Base-by-base conservation (phyloP, 257 asterid species). In the Primulina tabacum region DNA sequence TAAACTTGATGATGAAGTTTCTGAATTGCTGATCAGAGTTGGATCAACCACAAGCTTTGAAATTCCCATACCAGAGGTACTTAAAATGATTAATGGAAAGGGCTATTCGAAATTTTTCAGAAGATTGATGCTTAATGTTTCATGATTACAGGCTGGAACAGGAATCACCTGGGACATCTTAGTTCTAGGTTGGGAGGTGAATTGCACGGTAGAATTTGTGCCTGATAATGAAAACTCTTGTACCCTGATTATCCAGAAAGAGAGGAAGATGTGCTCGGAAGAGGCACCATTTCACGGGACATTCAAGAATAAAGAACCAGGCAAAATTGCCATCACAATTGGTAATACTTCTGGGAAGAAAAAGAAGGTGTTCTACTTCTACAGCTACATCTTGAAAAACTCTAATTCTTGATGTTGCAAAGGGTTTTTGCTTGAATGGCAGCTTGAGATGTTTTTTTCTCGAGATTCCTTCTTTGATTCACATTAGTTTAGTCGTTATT, bases 121-220 rank as follows among this genome's bases (percentile, higher is more conserved):
- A 6, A 17, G 7, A 33, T 14, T 20, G 18, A 24, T 2, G 18
- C 58, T 70, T 16, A 65, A 11, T 55, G 4, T 33, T 8, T 47
- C 30, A 43, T 73, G 16, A 17, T 73, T 34, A 62, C 87, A 89
- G 96, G 77, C 79, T 69, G 94, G 89, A 69, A 82, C 87, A 1
- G 87, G 90, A 77, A 78, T 75, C 28, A 81, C 83, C 66, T 89
- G 96, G 96, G 95, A 89, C 73, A 73, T 87, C 5, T 67, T 76
- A 16, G 85, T 87, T 16, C 40, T 81, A 1, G 92, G 92, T 0
- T 86, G 96, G 90, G 95, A 86, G 64, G 95, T 89, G 86, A 84
- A 73, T 35, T 89, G 86, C 74, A 86, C 83, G 9, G 95, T 87
- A 71, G 96, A 87, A 72, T 87, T 87, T 58, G 88, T 89, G 60